Evolutionary conservation across 129 eudicot species (phyloP).

Genomic region (Chrysanthemum lavandulifolium): DNA sequence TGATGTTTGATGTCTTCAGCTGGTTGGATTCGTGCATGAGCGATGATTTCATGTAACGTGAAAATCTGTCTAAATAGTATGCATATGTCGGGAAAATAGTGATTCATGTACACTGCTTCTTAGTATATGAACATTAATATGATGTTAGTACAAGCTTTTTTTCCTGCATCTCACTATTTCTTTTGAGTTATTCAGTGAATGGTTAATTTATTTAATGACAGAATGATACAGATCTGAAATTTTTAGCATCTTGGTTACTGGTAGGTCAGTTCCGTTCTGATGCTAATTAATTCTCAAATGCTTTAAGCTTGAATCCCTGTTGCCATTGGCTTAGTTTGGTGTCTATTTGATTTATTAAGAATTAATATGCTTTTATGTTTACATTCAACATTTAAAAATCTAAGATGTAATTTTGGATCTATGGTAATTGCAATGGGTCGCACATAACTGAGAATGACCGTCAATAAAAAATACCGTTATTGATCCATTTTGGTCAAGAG

Average conservation of each 20-base stretch:
- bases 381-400: background rate
- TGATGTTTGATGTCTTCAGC: conserved; percentile 8
- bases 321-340: background rate
- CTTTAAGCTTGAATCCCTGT: background rate
- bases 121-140: conserved; percentile 2
- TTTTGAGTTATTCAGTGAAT: background rate
- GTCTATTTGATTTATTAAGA: conserved; percentile 5
- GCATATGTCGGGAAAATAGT: conserved; percentile 6
- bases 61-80: conserved; percentile 16
- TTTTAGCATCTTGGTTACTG: background rate
- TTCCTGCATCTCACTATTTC: conserved; percentile 17
- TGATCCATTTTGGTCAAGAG: background rate
- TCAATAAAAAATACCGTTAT: no score
- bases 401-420: background rate
- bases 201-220: conserved; percentile 15
- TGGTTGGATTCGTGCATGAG: background rate
- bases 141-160: conserved; percentile 7
- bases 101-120: conserved; percentile 17
- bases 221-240: conserved; percentile 17
- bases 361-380: background rate
- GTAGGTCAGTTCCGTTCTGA: conserved; percentile 19
- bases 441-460: background rate
- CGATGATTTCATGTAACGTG: conserved; percentile 4
- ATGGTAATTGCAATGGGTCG: conserved; percentile 1
- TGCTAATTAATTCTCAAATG: background rate